Base-by-base conservation (phyloP, 495 filamentous ascomycete species). In the Evernia prunastri region DNA sequence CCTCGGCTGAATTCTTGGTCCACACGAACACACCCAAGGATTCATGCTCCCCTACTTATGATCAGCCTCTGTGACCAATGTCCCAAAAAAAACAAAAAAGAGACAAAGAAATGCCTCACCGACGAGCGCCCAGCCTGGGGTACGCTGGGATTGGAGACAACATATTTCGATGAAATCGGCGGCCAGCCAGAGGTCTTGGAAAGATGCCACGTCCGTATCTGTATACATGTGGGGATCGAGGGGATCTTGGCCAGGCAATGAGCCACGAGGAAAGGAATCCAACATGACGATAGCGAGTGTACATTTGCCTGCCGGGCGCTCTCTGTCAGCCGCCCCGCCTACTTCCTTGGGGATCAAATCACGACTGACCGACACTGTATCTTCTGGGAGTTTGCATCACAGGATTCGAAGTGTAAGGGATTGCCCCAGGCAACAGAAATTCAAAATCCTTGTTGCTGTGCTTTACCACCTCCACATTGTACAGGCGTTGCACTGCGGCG, bases 281-380 rank as follows among this genome's bases (percentile, higher is more conserved):
- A 63, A 15, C 61, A 63, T 63, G 47, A 63, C 61, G 11, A 63
- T 63, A 1, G 61, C 61, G 3, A 63, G 61, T 23, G 61, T 63
- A 39, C 61, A 63, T 58, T 58, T 29, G 12, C 61, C 61, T 63
- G 35, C 10, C 39, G n/a, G 27, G 33, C n/a, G n/a, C 23, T 25
- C 40, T 42, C 15, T n/a, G 25, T 63, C 25, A 63, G 49, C 23
- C 49, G 3, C 25, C 9, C 11, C 11, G 25, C 35, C 15, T 3
- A 5, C 25, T 7, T 31, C 6, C 0, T 10, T 18, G 20, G n/a
- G 18, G 33, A 11, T n/a, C 29, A 10, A 9, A 25, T 25, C 4
- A 20, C 36, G 8, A 35, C 61, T 47, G 29, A 63, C 61, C 61
- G 23, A 58, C 54, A 11, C 35, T 58, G 31, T 63, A 63, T 39